phyloP scores from a whole-genome alignment of 306 rosid species.

The Ochetophila trinervis region DNA sequence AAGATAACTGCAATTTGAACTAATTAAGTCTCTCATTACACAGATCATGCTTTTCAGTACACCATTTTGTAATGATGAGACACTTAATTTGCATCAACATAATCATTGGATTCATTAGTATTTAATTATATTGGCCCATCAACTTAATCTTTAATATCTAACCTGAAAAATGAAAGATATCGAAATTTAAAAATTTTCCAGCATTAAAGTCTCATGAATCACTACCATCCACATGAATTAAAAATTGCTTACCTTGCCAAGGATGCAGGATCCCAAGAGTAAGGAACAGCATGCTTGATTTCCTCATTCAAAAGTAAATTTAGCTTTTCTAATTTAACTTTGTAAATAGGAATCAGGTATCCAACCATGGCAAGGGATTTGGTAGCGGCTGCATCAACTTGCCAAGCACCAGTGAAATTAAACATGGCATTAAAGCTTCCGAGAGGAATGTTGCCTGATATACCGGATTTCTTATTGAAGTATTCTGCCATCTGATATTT shows the following conservation, averaged over 20 bases:
- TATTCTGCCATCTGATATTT: conserved; percentile 73
- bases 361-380: conserved; percentile 97
- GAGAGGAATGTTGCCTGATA: conserved; percentile 59
- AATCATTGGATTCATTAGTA: background rate
- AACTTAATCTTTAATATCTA: background rate
- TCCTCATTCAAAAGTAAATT: conserved; percentile 65
- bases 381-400: conserved; percentile 74
- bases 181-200: background rate
- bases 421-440: conserved; percentile 96
- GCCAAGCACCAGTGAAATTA: conserved; percentile 88
- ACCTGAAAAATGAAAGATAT: background rate
- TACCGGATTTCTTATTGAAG: conserved; percentile 66
- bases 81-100: background rate
- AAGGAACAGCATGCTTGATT: conserved; percentile 77
- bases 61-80: conserved; percentile 2
- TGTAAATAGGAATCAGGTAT: conserved; percentile 57
- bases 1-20: background rate
- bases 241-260: conserved; percentile 68
- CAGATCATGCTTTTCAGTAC: background rate
- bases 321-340: conserved; percentile 50
- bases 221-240: conserved; percentile 3
- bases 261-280: conserved; percentile 91
- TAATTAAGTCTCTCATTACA: background rate
- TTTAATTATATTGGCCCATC: background rate
- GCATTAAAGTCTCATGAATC: background rate